Evolutionary conservation across 441 rosid genomes (phyloP).

Genomic region (Sinapis alba): DNA sequence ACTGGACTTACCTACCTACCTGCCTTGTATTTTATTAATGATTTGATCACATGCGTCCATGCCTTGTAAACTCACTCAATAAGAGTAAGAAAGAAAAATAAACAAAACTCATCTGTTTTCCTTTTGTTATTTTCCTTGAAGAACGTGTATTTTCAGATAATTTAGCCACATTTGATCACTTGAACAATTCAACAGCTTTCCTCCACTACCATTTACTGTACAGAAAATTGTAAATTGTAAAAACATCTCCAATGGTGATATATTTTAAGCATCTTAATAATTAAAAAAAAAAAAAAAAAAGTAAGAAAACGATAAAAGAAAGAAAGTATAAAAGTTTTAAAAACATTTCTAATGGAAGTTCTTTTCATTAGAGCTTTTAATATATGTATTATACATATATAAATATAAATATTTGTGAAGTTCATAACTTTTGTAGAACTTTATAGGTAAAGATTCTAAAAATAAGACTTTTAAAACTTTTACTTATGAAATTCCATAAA

Average conservation of each 20-base stretch:
- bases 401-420: too few relatives aligned
- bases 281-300: conserved; percentile 93
- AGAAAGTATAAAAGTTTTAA: too few relatives aligned
- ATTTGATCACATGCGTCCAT: neutral
- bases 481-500: too few relatives aligned
- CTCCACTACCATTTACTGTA: neutral
- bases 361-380: too few relatives aligned
- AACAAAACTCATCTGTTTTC: neutral
- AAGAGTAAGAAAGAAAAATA: neutral
- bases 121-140: neutral
- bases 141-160: neutral
- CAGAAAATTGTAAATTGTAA: conserved; percentile 9
- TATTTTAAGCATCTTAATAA: too few relatives aligned
- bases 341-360: too few relatives aligned
- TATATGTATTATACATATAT: too few relatives aligned
- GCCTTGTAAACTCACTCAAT: neutral
- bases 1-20: neutral
- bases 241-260: too few relatives aligned
- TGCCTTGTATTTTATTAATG: neutral
- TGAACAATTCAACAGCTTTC: neutral
- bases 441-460: too few relatives aligned
- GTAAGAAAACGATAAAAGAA: too few relatives aligned
- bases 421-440: too few relatives aligned
- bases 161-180: neutral
- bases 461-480: too few relatives aligned